Percentiles rank a stretch among this genome's conserved stretches.
Conservation (phyloP, 2,329 filamentous ascomycete species). For the Aspergillus melleus region DNA sequence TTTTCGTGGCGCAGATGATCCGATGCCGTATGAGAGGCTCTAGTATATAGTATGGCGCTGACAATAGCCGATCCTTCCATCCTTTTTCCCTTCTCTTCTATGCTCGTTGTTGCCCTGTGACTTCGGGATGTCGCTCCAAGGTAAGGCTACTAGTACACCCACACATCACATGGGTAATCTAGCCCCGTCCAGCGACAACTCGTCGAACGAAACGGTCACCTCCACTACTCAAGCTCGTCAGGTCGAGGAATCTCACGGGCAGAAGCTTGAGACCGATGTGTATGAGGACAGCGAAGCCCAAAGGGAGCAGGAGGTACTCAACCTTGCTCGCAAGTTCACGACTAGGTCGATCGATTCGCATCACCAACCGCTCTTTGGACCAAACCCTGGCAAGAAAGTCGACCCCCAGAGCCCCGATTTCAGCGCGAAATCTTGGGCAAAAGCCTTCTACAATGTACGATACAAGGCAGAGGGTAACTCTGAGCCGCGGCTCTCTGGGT, state of each 20-base stretch:
- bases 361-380: background rate
- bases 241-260: background rate
- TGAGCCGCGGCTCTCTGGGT: background rate
- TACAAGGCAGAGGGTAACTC: background rate
- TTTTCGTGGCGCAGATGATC: background rate
- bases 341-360: background rate
- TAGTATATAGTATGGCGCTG: background rate
- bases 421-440: slow-evolving; percentile 3
- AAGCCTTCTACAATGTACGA: slow-evolving; percentile 4
- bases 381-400: background rate
- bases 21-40: background rate
- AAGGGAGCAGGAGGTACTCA: background rate
- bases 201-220: background rate
- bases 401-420: slow-evolving; percentile 1
- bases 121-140: background rate
- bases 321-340: background rate
- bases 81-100: background rate
- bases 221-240: background rate
- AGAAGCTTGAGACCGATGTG: background rate
- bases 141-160: background rate
- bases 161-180: background rate
- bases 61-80: background rate
- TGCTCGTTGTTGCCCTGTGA: background rate
- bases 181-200: background rate
- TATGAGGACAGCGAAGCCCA: background rate